Percentiles rank a stretch among this genome's conserved stretches.
Evolutionary conservation across 768 basidiomycete genomes (phyloP).

Genomic region (Russula abietina): DNA sequence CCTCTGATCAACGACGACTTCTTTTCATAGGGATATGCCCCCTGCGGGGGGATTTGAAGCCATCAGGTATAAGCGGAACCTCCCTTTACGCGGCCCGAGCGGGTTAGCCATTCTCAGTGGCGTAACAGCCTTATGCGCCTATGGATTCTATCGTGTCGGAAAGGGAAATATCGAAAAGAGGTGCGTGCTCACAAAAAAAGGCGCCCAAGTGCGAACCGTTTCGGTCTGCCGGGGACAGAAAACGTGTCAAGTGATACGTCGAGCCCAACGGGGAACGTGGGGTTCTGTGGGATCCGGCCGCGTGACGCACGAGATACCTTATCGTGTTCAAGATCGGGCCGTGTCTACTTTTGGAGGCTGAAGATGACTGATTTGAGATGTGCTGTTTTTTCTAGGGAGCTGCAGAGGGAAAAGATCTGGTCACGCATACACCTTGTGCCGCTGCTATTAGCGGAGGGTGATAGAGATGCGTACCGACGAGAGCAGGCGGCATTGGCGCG

Average conservation of each 20-base stretch:
- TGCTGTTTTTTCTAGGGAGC: conserved; percentile 54
- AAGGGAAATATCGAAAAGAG: conserved; percentile 88
- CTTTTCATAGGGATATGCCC: conserved; percentile 78
- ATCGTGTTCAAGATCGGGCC: conserved; percentile 34
- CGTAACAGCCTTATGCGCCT: conserved; percentile 80
- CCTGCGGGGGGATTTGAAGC: conserved; percentile 89
- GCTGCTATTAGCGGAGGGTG: conserved; percentile 85
- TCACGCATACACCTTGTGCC: conserved; percentile 93
- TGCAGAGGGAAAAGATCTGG: conserved; percentile 91
- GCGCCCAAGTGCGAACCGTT: conserved; percentile 11
- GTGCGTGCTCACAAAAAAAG: conserved; percentile 44
- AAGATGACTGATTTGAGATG: conserved; percentile 19
- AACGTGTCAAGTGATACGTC: conserved; percentile 49
- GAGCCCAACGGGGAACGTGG: conserved; percentile 71
- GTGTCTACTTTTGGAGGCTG: conserved; percentile 14
- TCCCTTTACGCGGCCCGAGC: conserved; percentile 83
- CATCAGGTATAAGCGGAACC: conserved; percentile 92
- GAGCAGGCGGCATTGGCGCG: conserved; percentile 68
- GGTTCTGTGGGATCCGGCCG: conserved; percentile 56
- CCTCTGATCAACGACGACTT: conserved; percentile 14
- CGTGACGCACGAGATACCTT: conserved; percentile 37
- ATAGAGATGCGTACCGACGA: conserved; percentile 83
- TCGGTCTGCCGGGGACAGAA: conserved; percentile 55
- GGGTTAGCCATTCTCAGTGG: conserved; percentile 80
- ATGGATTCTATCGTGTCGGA: conserved; percentile 89